Conservation (phyloP, 345 rosid species). For the Clarkia xantiana region DNA sequence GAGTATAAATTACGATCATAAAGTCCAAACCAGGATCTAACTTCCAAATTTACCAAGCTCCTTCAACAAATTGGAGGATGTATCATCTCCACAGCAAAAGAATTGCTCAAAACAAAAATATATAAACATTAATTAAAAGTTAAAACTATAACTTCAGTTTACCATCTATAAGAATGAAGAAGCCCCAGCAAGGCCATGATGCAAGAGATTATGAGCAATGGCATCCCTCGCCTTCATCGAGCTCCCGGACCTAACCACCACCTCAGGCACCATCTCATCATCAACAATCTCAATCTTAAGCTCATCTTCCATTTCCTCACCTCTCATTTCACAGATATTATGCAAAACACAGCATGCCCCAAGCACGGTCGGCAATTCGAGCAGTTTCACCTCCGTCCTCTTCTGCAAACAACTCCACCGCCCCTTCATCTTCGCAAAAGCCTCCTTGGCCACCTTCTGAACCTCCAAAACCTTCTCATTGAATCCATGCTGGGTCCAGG, state of each 20-base stretch:
- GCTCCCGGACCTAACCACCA: conserved; percentile 1
- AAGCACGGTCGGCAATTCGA: conserved; percentile 10
- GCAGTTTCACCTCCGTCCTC: conserved; percentile 11
- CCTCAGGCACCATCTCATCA: conserved; percentile 15
- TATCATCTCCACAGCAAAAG: too few relatives aligned
- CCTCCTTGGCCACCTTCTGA: conserved; percentile 10
- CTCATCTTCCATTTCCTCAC: conserved; percentile 7
- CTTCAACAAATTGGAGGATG: too few relatives aligned
- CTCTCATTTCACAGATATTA: conserved; percentile 10
- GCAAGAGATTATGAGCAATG: conserved; percentile 15
- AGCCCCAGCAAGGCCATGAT: conserved; percentile 13
- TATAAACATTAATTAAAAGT: too few relatives aligned
- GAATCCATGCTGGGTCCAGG: conserved; percentile 16
- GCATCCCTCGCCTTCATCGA: conserved; percentile 12
- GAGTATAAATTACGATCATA: too few relatives aligned
- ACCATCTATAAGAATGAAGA: conserved; percentile 6
- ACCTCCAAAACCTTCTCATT: conserved; percentile 14
- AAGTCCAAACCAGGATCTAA: too few relatives aligned
- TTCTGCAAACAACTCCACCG: conserved; percentile 15
- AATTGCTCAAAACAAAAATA: too few relatives aligned
- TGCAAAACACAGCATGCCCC: conserved; percentile 15
- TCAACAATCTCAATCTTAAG: conserved; percentile 8
- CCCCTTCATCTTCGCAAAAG: conserved; percentile 10
- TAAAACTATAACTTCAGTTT: not conserved
- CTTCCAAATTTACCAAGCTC: too few relatives aligned